These are phyloP conservation scores for Penicillium cinerascens DNA, from an alignment of 495 filamentous ascomycete species.

Conservation along the genomic window DNA sequence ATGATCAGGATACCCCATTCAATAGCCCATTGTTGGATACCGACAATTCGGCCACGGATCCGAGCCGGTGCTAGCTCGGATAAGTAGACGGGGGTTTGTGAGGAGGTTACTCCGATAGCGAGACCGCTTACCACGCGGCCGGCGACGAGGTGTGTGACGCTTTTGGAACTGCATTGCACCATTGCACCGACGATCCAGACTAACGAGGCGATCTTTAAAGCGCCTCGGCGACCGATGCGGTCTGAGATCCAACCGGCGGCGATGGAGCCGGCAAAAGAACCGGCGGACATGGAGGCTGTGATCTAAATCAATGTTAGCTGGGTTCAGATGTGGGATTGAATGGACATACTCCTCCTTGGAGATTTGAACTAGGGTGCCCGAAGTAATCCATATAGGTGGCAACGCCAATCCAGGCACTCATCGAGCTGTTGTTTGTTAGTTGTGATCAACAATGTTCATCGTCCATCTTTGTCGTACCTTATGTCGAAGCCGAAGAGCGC, in stretches of 20 bases:
- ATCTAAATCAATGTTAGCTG: conserved; percentile 21
- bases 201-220: conserved; percentile 62
- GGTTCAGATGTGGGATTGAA: not conserved
- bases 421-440: conserved; percentile 41
- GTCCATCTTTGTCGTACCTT: conserved; percentile 22
- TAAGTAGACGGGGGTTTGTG: conserved; percentile 79
- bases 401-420: conserved; percentile 70
- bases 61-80: conserved; percentile 67
- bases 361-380: conserved; percentile 57
- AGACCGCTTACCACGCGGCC: conserved; percentile 71
- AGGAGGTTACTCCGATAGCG: conserved; percentile 70
- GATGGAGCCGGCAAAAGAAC: conserved; percentile 61
- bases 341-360: conserved; percentile 53
- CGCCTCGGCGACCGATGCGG: conserved; percentile 58
- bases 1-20: conserved; percentile 66
- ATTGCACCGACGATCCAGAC: conserved; percentile 70
- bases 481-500: conserved; percentile 46
- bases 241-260: conserved; percentile 65
- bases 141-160: conserved; percentile 60
- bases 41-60: conserved; percentile 64
- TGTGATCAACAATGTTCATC: not conserved
- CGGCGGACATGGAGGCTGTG: conserved; percentile 59
- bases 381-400: conserved; percentile 66
- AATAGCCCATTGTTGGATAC: conserved; percentile 74
- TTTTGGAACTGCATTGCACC: conserved; percentile 59